Conservation (phyloP, 305 asterid genomes). For the Fraxinus velutina region DNA sequence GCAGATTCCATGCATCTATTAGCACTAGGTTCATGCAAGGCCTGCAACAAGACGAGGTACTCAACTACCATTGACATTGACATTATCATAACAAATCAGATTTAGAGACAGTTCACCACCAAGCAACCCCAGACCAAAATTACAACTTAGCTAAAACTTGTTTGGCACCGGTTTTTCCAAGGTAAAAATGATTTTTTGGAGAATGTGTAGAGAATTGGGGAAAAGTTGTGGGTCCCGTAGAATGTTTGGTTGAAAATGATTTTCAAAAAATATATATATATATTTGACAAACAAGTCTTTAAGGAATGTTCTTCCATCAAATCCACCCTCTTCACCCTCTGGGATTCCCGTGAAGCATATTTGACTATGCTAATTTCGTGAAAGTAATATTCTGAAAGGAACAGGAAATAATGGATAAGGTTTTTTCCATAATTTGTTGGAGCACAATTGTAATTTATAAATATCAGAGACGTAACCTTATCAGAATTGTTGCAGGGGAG, state of each 20-base stretch:
- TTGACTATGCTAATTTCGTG: background rate
- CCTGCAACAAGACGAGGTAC: slow-evolving; percentile 29
- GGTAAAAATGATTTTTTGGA: background rate
- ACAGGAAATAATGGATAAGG: background rate
- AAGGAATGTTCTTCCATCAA: background rate
- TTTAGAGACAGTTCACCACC: background rate
- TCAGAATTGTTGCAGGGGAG: slow-evolving; percentile 16
- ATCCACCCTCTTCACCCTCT: background rate
- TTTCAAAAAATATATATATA: background rate
- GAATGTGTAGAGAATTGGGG: background rate
- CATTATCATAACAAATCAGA: background rate
- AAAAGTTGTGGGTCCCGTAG: background rate
- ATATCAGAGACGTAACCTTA: slow-evolving; percentile 27
- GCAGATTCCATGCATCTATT: slow-evolving; percentile 23
- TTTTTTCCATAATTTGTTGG: background rate
- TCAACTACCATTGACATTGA: background rate
- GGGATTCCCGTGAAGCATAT: background rate
- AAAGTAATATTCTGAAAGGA: background rate
- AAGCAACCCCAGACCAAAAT: background rate
- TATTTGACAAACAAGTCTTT: background rate
- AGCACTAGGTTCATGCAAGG: slow-evolving; percentile 17
- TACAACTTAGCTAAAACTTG: background rate
- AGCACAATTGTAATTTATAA: background rate
- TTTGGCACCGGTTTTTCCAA: background rate
- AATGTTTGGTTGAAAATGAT: background rate